These are phyloP conservation scores for Sporopachydermia lactativora DNA, from an alignment of 805 yeast genomes.

Conservation along the genomic window DNA sequence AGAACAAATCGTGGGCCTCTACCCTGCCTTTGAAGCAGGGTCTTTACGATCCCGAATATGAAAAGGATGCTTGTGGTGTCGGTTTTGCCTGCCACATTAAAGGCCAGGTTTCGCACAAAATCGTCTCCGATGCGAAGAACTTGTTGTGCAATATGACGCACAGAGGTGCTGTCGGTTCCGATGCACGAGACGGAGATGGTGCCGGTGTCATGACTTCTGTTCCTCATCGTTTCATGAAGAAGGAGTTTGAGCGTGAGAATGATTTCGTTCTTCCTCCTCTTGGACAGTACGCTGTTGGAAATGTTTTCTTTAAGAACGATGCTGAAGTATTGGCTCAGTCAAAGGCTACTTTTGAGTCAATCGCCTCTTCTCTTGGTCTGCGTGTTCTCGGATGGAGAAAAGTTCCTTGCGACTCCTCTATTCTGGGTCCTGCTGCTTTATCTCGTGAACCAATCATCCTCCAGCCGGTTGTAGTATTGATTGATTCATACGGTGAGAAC, in stretches of 20 bases:
- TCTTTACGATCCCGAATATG: slow-evolving; percentile 83
- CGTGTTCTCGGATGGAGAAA: slow-evolving; percentile 87
- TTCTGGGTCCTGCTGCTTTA: slow-evolving; percentile 87
- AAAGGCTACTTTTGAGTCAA: slow-evolving; percentile 61
- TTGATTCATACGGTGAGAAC: slow-evolving; percentile 28
- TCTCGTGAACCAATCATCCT: slow-evolving; percentile 84
- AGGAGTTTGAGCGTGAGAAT: slow-evolving; percentile 69
- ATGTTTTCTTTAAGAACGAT: slow-evolving; percentile 85
- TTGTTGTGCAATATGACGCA: slow-evolving; percentile 96
- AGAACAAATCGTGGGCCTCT: slow-evolving; percentile 84
- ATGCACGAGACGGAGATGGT: slow-evolving; percentile 97
- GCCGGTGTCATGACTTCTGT: slow-evolving; percentile 93
- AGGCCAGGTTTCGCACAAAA: slow-evolving; percentile 78
- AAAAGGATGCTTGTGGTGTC: slow-evolving; percentile 97
- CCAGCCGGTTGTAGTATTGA: slow-evolving; percentile 84
- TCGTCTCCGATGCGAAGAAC: slow-evolving; percentile 76
- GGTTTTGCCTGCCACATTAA: slow-evolving; percentile 94
- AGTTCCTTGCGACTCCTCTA: slow-evolving; percentile 90
- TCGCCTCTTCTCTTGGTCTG: slow-evolving; percentile 65
- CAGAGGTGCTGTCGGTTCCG: slow-evolving; percentile 94
- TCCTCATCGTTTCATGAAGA: slow-evolving; percentile 74
- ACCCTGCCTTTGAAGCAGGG: slow-evolving; percentile 80
- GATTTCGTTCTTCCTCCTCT: slow-evolving; percentile 53
- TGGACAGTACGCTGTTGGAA: slow-evolving; percentile 93
- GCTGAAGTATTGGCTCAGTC: slow-evolving; percentile 52